These are phyloP conservation scores for Pseudogymnoascus sp. DNA, from an alignment of 2,329 filamentous ascomycete species.

Conservation along the genomic window DNA sequence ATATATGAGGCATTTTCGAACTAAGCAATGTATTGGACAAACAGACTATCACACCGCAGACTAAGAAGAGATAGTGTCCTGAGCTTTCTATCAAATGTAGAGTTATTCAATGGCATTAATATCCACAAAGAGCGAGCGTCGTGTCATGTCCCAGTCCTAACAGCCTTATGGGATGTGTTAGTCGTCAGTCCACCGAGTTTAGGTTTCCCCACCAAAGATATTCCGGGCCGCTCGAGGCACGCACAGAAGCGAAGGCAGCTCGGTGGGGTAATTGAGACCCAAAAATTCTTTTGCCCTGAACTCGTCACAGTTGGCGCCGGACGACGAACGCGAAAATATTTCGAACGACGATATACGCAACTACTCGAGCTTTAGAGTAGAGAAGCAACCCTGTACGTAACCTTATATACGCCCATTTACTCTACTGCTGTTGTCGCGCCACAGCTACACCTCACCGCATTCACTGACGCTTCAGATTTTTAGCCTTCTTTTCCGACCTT, in stretches of 20 bases:
- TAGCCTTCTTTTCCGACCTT: conserved; percentile 2
- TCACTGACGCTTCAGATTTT: not conserved
- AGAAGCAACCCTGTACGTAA: not conserved
- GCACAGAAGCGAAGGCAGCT: not conserved
- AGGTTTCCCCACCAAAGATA: not conserved
- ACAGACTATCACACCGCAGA: not conserved
- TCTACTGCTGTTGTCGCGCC: not conserved
- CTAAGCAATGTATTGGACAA: not conserved
- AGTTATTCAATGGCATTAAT: not conserved
- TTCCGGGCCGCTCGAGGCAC: not conserved
- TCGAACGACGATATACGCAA: not conserved
- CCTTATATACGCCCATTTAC: not conserved
- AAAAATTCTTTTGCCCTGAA: conserved; percentile 1
- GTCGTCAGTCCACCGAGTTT: not conserved
- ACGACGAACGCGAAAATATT: not conserved
- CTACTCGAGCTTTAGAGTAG: not conserved
- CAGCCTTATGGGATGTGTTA: not conserved
- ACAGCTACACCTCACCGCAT: not conserved
- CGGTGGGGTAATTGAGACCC: not conserved
- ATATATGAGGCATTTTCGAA: not conserved
- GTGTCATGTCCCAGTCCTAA: not conserved
- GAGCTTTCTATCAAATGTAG: not conserved
- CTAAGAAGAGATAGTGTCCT: not conserved
- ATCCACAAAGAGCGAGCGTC: not conserved
- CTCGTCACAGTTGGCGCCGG: not conserved